phyloP scores from a whole-genome alignment of 2,329 filamentous ascomycete genomes.

The Pyrenophora seminiperda region DNA sequence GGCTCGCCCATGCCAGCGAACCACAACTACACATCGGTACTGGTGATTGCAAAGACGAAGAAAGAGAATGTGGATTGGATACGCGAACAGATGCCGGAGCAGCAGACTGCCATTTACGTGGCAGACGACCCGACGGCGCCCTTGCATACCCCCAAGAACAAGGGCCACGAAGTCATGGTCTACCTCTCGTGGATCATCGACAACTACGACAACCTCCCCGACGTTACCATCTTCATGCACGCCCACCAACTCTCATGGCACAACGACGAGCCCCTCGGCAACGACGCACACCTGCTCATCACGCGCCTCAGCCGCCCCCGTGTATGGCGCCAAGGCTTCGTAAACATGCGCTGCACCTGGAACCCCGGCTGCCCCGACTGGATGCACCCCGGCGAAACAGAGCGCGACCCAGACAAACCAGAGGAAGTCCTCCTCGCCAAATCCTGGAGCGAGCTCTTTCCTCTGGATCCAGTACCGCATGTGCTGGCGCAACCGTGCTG shows the following conservation, averaged over 20 bases:
- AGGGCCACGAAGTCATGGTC: slow-evolving; percentile 67
- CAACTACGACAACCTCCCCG: slow-evolving; percentile 64
- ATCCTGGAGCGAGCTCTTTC: slow-evolving; percentile 56
- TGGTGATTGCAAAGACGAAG: slow-evolving; percentile 61
- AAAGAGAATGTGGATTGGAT: slow-evolving; percentile 62
- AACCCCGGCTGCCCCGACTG: slow-evolving; percentile 61
- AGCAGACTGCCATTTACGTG: slow-evolving; percentile 57
- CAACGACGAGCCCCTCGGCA: slow-evolving; percentile 58
- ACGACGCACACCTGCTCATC: slow-evolving; percentile 54
- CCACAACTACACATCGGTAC: slow-evolving; percentile 58
- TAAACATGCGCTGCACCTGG: slow-evolving; percentile 63
- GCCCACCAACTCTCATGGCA: slow-evolving; percentile 64
- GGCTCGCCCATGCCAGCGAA: slow-evolving; percentile 49
- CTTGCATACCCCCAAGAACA: slow-evolving; percentile 60
- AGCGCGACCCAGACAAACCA: slow-evolving; percentile 48
- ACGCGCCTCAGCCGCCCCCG: slow-evolving; percentile 52
- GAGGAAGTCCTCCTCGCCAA: slow-evolving; percentile 54
- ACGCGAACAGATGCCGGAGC: slow-evolving; percentile 56
- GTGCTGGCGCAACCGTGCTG: slow-evolving; percentile 67
- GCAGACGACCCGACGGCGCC: slow-evolving; percentile 56
- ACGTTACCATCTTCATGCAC: slow-evolving; percentile 66
- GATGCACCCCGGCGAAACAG: slow-evolving; percentile 55
- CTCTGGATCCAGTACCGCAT: slow-evolving; percentile 52
- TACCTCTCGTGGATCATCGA: slow-evolving; percentile 67
- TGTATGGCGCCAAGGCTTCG: slow-evolving; percentile 58